Base-by-base conservation (phyloP, 176 grass and related monocot species). In the Dactylis glomerata region DNA sequence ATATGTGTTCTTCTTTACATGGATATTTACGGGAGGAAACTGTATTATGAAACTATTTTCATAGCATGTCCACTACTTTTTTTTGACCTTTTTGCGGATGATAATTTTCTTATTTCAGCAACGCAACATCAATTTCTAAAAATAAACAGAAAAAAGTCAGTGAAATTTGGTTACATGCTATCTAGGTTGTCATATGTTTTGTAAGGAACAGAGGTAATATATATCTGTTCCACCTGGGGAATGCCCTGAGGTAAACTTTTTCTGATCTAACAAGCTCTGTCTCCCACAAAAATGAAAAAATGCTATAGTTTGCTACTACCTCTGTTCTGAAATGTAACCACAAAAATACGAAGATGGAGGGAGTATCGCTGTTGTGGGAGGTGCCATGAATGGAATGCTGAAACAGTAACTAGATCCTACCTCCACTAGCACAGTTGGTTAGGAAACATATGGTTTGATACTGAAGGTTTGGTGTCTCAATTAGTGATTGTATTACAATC, bases 381-480 rank as follows among this genome's bases (percentile, higher is more conserved):
- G 86, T 41, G 31, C 1, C 22, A 40, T 79, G 66, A 66, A 66
- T 28, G 56, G 40, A 45, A 75, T 82, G 26, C 32, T 13, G 23
- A 14, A 74, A 37, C 40, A 38, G 56, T 81, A 64, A 56, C 51
- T 81, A 88, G 54, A 52, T 55, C 34, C 72, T 78, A 72, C 68
- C 14, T 44, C 5, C n/a, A 9, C 31, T 55, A 54, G n/a, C 17
- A 22, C 32, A 16, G 17, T 56, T 30, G 6, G 36, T 71, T 88
- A 71, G 81, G 51, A 73, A 65, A 75, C 16, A 65, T 19, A 79
- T 65, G 46, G 66, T 67, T 84, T 23, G 76, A 74, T 80, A 62
- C 24, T 33, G 45, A 80, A 78, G 19, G 64, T 46, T 77, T 37
- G 50, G 26, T 83, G 68, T 82, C 66, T 8, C 79, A 1, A 16